Base-by-base conservation (phyloP, 768 basidiomycete genomes). In the Rhodotorula kratochvilovae region DNA sequence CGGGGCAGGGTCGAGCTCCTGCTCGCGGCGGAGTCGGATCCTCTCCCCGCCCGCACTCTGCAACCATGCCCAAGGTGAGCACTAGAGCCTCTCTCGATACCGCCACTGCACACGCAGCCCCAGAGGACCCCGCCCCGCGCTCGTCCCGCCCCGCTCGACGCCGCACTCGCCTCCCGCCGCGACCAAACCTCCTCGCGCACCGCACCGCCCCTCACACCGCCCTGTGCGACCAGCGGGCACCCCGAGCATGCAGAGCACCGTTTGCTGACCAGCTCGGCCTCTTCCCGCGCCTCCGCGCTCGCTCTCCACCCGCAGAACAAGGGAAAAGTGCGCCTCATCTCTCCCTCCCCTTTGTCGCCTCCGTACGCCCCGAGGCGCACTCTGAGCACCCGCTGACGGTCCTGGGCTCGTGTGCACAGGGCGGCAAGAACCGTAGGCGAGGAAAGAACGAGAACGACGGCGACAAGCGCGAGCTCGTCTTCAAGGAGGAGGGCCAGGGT, bases 401-500 rank as follows among this genome's bases (percentile, higher is more conserved):
- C n/a, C 27, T 15, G n/a, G 2, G 6, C 27, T 27, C 51, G 51
- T n/a, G n/a, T 12, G 35, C 68, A 74, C 78, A 99, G 94, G 95
- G 95, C 81, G 96, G 95, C 73, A 98, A 99, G 86, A 99, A 98
- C 84, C 87, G 95, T 83, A 87, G 96, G 86, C 86, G 96, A 83
- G 96, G 96, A 85, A 99, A 99, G 87, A 98, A 97, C 83, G 95
- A 99, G 84, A 96, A 95, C 83, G 96, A 98, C 66, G 90, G 91
- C 77, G 91, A 96, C 84, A 98, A 97, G 85, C 90, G 96, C 77
- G 96, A 99, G 81, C 86, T 98, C 67, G 93, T 97, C 51, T 98
- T 98, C 85, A 89, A 91, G 78, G 95, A 98, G 81, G 96, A 98
- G 79, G 95, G 95, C 13, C 96, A 99, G 82, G 84, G 84, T 84